A percentile compares a stretch with the other conserved stretches of the same genome.
Conservation (phyloP, 2,329 filamentous ascomycete genomes). For the Microcyclosporella mali region DNA sequence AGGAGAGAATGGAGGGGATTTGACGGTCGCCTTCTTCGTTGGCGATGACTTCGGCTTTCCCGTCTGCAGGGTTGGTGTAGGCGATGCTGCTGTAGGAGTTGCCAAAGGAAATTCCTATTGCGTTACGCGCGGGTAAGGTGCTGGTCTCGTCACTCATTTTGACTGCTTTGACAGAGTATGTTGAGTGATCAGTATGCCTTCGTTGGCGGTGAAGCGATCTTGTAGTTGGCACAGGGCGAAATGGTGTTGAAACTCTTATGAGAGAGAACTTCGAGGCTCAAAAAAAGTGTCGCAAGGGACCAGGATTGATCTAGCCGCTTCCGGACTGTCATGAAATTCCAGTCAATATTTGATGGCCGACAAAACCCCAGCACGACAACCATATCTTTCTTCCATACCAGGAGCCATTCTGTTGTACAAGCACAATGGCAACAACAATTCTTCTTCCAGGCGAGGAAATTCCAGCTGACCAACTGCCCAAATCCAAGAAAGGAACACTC, state of each 20-base stretch:
- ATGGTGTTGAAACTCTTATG: background rate
- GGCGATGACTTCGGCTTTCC: conserved; percentile 95
- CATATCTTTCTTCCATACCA: too few species aligned
- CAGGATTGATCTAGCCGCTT: background rate
- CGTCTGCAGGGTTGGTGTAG: conserved; percentile 68
- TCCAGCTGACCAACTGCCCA: conserved; percentile 59
- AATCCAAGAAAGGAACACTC: conserved; percentile 58
- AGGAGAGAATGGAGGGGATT: conserved; percentile 90
- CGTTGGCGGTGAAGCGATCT: too few species aligned
- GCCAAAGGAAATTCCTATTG: conserved; percentile 95
- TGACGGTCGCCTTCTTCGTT: conserved; percentile 99
- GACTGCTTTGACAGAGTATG: background rate
- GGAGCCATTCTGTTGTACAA: background rate
- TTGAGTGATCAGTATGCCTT: background rate
- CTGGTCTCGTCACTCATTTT: conserved; percentile 9
- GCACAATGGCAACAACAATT: conserved; percentile 35
- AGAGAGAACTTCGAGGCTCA: background rate
- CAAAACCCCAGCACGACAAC: too few species aligned
- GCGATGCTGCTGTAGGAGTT: conserved; percentile 98
- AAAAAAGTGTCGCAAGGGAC: background rate
- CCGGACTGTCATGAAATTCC: background rate
- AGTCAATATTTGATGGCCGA: background rate
- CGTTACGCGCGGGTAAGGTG: conserved; percentile 34
- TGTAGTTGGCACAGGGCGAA: too few species aligned
- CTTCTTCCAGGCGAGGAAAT: conserved; percentile 79